Evolutionary conservation across 495 filamentous ascomycete species (phyloP), one percentile per base, ranked within the genome.

Genomic region (Annulohypoxylon stygium): DNA sequence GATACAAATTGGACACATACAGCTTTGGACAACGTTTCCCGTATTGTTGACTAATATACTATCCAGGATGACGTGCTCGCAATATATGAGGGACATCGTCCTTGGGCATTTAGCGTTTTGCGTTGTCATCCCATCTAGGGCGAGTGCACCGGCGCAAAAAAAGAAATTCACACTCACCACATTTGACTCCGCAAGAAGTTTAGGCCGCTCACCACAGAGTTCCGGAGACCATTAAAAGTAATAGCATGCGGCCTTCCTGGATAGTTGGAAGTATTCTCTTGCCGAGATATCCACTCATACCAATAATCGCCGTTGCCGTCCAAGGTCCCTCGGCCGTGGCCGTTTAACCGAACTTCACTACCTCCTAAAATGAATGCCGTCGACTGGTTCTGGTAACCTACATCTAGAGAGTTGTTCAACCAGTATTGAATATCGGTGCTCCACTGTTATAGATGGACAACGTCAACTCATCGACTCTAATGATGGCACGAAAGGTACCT

Each of bases 51-150:
- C 53, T 12, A 57, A 14, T 33, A 57, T 57, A 8, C 30, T 57
- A 36, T 57, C 53, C 4, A 57, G 26, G 26, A 57, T 14, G 26
- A 57, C 53, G 11, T 36, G 53, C 16, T 57, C 53, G 26, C 26
- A 57, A 57, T 57, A 57, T 16, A 57, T 57, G 25, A 57, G 23
- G 25, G 53, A 57, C 53, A 57, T 57, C 6, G 53, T 57, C 53
- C 53, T 57, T 30, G 12, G 53, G 25, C 36, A 2, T 3, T 57
- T 12, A 57, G 53, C n/a, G 36, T 26, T 4, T 36, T 4, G 9
- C 11, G 12, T 26, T 14, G n/a, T 8, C 53, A 26, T 20, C 20
- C 6, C 6, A 34, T 3, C 9, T 10, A 30, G 12, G n/a, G 23
- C 12, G 1, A 36, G 33, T 10, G 14, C 6, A n/a, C 7, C 7